These are phyloP conservation scores for Venturia asperata DNA, from an alignment of 2,329 filamentous ascomycete species.

Conservation along the genomic window DNA sequence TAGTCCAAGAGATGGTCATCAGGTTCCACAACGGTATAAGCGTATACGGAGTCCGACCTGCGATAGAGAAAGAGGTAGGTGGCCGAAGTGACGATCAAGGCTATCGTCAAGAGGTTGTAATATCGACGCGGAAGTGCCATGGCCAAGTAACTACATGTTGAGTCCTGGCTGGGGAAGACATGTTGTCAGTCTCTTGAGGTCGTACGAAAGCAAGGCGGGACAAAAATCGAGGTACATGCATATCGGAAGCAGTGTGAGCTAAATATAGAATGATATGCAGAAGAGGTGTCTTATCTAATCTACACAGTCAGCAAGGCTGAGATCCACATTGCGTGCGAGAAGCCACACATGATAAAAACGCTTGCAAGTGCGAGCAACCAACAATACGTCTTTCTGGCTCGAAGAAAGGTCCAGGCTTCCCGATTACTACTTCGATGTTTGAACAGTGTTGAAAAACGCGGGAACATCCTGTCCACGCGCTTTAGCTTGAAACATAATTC, in stretches of 20 bases:
- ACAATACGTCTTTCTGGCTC: neutral
- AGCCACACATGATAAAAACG: neutral
- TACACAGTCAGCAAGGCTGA: neutral
- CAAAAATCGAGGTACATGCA: neutral
- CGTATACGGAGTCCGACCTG: neutral
- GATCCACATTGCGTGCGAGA: neutral
- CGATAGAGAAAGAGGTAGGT: slow-evolving; percentile 7
- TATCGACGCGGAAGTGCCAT: slow-evolving; percentile 17
- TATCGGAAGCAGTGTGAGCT: neutral
- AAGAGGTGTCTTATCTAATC: neutral
- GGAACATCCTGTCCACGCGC: no score
- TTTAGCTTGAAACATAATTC: no score
- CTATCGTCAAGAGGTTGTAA: neutral
- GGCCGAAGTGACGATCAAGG: neutral
- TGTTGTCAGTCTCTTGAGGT: neutral
- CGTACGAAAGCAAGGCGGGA: neutral
- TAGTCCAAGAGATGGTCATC: neutral
- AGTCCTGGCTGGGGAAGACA: neutral
- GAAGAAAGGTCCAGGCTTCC: no score
- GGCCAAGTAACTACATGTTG: neutral
- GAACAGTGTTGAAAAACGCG: no score
- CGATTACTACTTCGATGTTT: no score
- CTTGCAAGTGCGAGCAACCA: neutral
- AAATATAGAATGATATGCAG: neutral
- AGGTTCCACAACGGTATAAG: neutral